Base-by-base conservation (phyloP, 2,329 filamentous ascomycete genomes). In the Calonectria montana region DNA sequence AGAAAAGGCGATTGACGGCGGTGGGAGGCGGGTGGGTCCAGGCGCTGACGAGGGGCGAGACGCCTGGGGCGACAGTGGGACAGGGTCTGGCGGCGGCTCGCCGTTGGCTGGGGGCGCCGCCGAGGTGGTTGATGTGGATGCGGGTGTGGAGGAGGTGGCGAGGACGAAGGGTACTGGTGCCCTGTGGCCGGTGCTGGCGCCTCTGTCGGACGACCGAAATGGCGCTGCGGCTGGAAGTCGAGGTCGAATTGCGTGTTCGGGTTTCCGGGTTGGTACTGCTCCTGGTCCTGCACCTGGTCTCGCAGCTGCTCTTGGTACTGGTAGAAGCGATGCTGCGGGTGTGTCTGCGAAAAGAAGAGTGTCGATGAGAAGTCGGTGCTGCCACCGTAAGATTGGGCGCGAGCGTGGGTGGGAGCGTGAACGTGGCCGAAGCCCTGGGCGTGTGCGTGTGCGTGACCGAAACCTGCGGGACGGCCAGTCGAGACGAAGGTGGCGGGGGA, bases 1-100 rank as follows among this genome's bases (percentile, higher is more conserved):
- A 78, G 75, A 81, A 80, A 80, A 80, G 77, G 74, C 75, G 76
- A 75, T 72, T 77, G 75, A 70, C 72, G 76, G 77, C 50, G 77
- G 75, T 77, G 74, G 77, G 73, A 57, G 73, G 70, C 68, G 75
- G 69, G 75, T 76, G 77, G 77, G 74, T 77, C 73, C 69, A 75
- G 72, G 65, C 76, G 76, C 75, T 78, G 76, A 76, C 76, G 76
- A 78, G 76, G 76, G 76, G 75, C 53, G 45, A 70, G 67, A 59
- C 71, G 67, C 63, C 67, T 77, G 71, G 77, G 74, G 67, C 77
- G 77, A 70, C 74, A 71, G 74, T 79, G 77, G 74, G 77, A 78
- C 77, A 77, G 65, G 69, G 70, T 73, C 62, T 75, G 77, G 69
- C 74, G 76, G 66, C 76, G 77, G 73, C 74, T 74, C 57, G 77